Evolutionary conservation across 345 rosid genomes (phyloP), one percentile per base, ranked within the genome.

Genomic region (Lepidium africanum): DNA sequence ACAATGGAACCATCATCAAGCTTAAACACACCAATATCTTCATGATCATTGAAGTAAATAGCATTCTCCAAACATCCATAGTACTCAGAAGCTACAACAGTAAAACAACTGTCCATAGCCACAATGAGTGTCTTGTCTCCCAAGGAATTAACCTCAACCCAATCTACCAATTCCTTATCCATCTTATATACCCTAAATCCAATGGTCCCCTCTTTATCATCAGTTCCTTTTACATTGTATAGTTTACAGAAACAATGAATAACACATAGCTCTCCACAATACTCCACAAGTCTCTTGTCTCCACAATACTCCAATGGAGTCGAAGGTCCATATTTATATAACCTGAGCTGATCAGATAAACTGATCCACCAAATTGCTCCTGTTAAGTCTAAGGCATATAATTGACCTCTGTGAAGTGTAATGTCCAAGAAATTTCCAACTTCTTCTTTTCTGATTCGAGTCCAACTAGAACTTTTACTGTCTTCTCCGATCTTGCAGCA

Each of bases 261-360:
- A 60, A 46, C 7, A 16, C 54, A 46, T 10, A 62, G 9, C 27
- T 33, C 42, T 46, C 54, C 54, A 46, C 54, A 16, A 62, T 46
- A 32, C 2, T 46, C 67, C 17, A 62, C 54, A 8, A 62, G 30
- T 60, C 65, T 60, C 51, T 60, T 42, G 12, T 60, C 65, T 42
- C 13, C n/a, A n/a, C n/a, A n/a, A n/a, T n/a, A n/a, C n/a, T 58
- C 35, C 19, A 12, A 3, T 60, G 51, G 65, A 60, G 50, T 42
- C 10, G 51, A 27, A 25, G 39, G 50, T 42, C 23, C 9, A 10
- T 10, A 57, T 11, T 37, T 43, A 57, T 6, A 57, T 1, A 57
- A 11, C 6, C 13, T 16, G 7, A 42, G 14, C 2, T 25, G 32
- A 27, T 27, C n/a, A 9, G 51, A 42, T 42, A 41, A 14, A 42